Evolutionary conservation across 106 monocot species (phyloP), one percentile per base, ranked within the genome.

Genomic region (Allium cepa): DNA sequence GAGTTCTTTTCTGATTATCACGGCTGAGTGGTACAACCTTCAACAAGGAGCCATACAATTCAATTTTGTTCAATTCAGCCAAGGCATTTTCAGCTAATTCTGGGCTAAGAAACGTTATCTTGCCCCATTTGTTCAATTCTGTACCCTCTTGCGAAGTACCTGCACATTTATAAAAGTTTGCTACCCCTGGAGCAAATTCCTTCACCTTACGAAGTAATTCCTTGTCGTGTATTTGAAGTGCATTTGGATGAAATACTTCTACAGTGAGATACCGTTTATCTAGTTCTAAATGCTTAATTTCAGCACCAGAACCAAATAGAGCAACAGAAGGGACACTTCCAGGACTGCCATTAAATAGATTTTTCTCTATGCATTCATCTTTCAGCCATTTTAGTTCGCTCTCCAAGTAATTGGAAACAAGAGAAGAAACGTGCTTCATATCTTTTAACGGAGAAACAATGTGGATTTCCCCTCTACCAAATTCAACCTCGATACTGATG

Each of bases 201-300:
- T 90, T 85, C 73, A 87, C 62, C 66, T 81, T 22, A 66, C 67
- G 50, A 64, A 90, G 80, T 63, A 99, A 79, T 50, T 93, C 85
- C 72, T 81, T 87, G 3, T 93, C 93, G 68, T 79, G 72, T 36
- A 93, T 8, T 17, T 69, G 47, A 72, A 60, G 27, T 65, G 81
- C 84, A 72, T 72, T 69, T 62, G 70, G 83, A 85, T 93, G 93
- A 26, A 69, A 83, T 63, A 99, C 72, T 69, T 93, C 93, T 8
- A 90, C 82, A 11, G 89, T 76, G 46, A 99, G 71, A 73, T 63
- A 81, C 50, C 83, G 76, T n/a, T 81, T 87, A 4, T 79, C 79
- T 26, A 99, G 87, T 71, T 99, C 99, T 28, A 99, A 84, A 82
- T 99, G 93, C 73, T 83, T 92, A 71, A 99, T 99, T 76, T 80